Percentiles rank a stretch among this genome's conserved stretches.
These are phyloP conservation scores for Dionaea muscipula DNA, from an alignment of 179 eudicot genomes.

Conservation along the genomic window DNA sequence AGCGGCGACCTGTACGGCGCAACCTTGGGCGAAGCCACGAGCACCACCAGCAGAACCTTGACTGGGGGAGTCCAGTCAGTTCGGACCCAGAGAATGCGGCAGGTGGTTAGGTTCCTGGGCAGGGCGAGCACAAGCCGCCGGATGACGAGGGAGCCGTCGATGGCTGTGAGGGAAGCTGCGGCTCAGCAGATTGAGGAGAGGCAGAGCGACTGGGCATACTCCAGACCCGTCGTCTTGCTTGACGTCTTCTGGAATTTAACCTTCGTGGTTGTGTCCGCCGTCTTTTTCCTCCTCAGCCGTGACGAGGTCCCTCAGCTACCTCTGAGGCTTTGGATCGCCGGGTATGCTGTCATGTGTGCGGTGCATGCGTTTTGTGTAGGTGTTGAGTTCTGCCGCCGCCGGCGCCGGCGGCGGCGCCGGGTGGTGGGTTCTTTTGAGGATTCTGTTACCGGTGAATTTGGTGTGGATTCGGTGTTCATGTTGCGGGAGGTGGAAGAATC, in stretches of 20 bases:
- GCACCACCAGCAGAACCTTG: slow-evolving; percentile 6
- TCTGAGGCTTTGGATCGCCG: slow-evolving; percentile 40
- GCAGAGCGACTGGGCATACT: slow-evolving; percentile 56
- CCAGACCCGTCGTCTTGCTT: slow-evolving; percentile 41
- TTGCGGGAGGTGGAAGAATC: slow-evolving; percentile 9
- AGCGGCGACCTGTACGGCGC: slow-evolving; percentile 7
- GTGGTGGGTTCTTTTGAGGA: too few relatives aligned
- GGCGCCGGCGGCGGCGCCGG: not conserved
- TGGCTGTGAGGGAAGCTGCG: slow-evolving; percentile 53
- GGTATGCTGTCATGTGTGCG: slow-evolving; percentile 43
- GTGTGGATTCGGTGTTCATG: slow-evolving; percentile 4
- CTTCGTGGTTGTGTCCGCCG: slow-evolving; percentile 28
- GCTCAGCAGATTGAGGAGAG: slow-evolving; percentile 53
- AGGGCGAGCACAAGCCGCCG: slow-evolving; percentile 33
- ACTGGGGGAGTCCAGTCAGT: slow-evolving; percentile 13
- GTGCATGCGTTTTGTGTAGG: slow-evolving; percentile 40
- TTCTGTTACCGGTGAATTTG: too few relatives aligned
- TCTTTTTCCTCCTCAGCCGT: slow-evolving; percentile 23
- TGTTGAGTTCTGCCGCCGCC: slow-evolving; percentile 35
- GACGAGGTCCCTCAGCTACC: slow-evolving; percentile 20
- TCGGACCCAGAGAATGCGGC: slow-evolving; percentile 33
- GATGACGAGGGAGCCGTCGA: slow-evolving; percentile 40
- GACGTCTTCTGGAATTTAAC: slow-evolving; percentile 49
- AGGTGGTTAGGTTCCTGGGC: slow-evolving; percentile 41
- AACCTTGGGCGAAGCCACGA: not conserved